Evolutionary conservation across 2,329 filamentous ascomycete species (phyloP).

Genomic region (Verruconis gallopava): DNA sequence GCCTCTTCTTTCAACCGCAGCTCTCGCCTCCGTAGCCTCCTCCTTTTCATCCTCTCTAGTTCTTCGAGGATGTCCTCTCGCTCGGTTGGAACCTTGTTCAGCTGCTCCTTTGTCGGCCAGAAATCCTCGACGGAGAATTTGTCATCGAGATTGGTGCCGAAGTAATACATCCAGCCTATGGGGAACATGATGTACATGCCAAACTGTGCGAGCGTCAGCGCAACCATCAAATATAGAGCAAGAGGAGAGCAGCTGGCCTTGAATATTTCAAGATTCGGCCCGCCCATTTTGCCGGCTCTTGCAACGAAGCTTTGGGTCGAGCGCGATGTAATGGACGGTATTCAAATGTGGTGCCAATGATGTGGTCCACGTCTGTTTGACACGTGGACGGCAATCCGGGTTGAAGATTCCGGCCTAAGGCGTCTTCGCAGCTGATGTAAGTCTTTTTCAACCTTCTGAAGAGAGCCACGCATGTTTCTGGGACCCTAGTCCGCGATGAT

Average conservation of each 20-base stretch:
- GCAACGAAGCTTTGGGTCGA: not conserved
- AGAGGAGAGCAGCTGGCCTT: slow-evolving; percentile 46
- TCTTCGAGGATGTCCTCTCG: slow-evolving; percentile 74
- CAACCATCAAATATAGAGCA: slow-evolving; percentile 9
- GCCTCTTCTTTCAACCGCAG: slow-evolving; percentile 31
- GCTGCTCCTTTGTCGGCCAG: slow-evolving; percentile 75
- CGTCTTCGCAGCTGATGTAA: no score
- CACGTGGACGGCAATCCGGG: no score
- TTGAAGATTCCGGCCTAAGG: no score
- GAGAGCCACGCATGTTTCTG: no score
- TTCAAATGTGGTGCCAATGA: no score
- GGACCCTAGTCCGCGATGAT: no score
- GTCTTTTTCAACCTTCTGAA: no score
- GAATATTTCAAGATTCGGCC: slow-evolving; percentile 86
- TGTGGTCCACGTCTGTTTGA: no score
- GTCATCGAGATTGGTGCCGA: slow-evolving; percentile 92
- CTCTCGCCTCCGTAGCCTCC: slow-evolving; percentile 33
- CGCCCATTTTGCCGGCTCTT: slow-evolving; percentile 45
- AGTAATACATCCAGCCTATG: slow-evolving; percentile 99
- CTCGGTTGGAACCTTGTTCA: slow-evolving; percentile 64
- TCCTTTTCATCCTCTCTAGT: slow-evolving; percentile 54
- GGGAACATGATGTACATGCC: slow-evolving; percentile 98
- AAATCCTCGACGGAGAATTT: slow-evolving; percentile 82
- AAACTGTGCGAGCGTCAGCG: slow-evolving; percentile 47
- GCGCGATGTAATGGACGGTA: no score